Conservation (phyloP, 345 rosid species). For the Cardamine chenopodiifolia region DNA sequence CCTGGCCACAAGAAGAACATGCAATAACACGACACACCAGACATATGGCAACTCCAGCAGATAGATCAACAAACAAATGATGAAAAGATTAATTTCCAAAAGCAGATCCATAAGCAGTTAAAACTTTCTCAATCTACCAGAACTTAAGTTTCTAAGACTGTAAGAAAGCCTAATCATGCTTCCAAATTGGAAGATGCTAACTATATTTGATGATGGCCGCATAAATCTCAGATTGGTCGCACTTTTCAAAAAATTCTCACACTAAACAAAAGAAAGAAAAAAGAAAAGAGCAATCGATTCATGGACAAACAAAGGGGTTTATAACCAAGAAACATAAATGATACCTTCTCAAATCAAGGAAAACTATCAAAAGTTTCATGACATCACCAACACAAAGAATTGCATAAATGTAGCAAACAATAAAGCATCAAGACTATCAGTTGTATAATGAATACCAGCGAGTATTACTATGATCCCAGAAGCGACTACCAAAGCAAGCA, state of each 20-base stretch:
- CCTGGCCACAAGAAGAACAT: not conserved
- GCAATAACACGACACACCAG: not conserved
- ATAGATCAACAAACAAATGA: not conserved
- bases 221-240: not conserved
- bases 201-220: not conserved
- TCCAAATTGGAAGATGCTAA: not conserved
- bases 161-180: not conserved
- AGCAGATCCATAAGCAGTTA: not conserved
- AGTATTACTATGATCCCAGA: not conserved
- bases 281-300: not conserved
- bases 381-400: conserved; percentile 2
- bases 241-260: not conserved
- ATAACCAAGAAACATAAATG: not conserved
- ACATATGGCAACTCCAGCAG: not conserved
- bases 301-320: not conserved
- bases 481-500: conserved; percentile 6
- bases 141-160: not conserved
- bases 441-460: not conserved
- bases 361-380: not conserved
- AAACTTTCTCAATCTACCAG: not conserved
- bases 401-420: not conserved
- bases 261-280: conserved; percentile 2
- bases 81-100: not conserved
- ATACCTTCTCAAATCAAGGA: conserved; percentile 3
- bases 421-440: not conserved